These are phyloP conservation scores for Symbiodinium natans DNA, from an alignment of 73 alveolate genomes.

Conservation along the genomic window DNA sequence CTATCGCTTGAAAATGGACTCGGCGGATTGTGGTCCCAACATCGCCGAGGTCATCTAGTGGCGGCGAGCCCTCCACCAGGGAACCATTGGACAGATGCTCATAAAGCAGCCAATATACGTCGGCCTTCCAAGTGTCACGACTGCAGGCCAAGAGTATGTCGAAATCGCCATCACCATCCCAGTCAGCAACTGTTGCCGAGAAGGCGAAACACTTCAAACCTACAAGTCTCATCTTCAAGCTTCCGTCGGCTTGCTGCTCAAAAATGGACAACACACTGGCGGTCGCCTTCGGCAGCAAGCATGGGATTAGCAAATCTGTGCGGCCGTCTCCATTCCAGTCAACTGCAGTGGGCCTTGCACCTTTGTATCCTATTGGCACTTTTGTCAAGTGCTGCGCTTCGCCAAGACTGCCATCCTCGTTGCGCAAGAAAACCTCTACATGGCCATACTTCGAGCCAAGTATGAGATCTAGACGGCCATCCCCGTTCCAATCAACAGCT, in stretches of 20 bases:
- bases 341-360: slow-evolving; percentile 21
- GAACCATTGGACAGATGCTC: not conserved
- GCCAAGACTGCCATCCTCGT: slow-evolving; percentile 14
- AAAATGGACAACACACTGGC: too few species aligned
- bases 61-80: not conserved
- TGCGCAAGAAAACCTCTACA: not conserved
- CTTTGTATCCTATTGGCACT: not conserved
- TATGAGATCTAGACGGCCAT: not conserved
- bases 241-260: too few species aligned
- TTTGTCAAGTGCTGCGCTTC: not conserved
- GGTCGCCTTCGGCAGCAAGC: too few species aligned
- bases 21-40: not conserved
- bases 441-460: slow-evolving; percentile 4
- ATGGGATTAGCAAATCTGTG: slow-evolving; percentile 20
- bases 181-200: slow-evolving; percentile 19
- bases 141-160: slow-evolving; percentile 21
- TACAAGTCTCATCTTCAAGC: too few species aligned
- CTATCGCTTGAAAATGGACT: not conserved
- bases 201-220: not conserved
- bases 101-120: not conserved
- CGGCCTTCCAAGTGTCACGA: not conserved
- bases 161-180: slow-evolving; percentile 16
- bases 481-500: slow-evolving; percentile 48
- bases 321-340: slow-evolving; percentile 24
- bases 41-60: not conserved